A percentile compares a stretch with the other conserved stretches of the same genome.
phyloP scores from a whole-genome alignment of 2,329 filamentous ascomycete genomes.

The Aspergillus puulaauensis region DNA sequence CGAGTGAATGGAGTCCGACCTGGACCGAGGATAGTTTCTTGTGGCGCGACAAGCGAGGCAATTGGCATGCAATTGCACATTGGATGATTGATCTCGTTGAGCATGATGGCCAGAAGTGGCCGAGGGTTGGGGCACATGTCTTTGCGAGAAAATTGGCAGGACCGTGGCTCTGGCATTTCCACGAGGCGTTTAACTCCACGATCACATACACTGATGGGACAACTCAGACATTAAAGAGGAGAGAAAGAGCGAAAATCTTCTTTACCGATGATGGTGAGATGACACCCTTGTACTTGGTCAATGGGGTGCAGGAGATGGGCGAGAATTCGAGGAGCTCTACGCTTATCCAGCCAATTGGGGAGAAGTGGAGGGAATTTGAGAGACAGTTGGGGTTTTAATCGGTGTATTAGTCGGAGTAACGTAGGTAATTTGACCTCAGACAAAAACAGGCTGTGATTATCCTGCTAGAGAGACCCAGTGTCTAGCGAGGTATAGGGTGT shows the following conservation, averaged over 20 bases:
- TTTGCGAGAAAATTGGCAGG: conserved; percentile 29
- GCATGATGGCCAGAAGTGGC: conserved; percentile 23
- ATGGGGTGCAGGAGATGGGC: conserved; percentile 47
- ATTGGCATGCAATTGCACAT: conserved; percentile 37
- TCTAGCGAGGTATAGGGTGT: too few relatives aligned
- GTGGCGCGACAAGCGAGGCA: conserved; percentile 37
- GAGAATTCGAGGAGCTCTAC: conserved; percentile 36
- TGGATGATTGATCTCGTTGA: conserved; percentile 32
- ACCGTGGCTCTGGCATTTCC: conserved; percentile 33
- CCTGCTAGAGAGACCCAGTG: too few relatives aligned
- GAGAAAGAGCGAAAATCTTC: conserved; percentile 51
- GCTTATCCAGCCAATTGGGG: conserved; percentile 43
- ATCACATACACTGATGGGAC: conserved; percentile 43
- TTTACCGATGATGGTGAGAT: conserved; percentile 49
- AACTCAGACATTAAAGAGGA: conserved; percentile 39
- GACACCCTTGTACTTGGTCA: conserved; percentile 49
- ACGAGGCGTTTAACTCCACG: conserved; percentile 28
- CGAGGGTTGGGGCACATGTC: conserved; percentile 34
- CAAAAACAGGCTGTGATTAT: too few relatives aligned
- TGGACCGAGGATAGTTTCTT: conserved; percentile 36
- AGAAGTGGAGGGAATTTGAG: conserved; percentile 8
- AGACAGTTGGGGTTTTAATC: background rate
- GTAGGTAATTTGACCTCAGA: background rate
- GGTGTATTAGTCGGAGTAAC: background rate
- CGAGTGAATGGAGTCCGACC: conserved; percentile 8